These are phyloP conservation scores for Delitschia confertaspora DNA, from an alignment of 495 filamentous ascomycete genomes.

Conservation along the genomic window DNA sequence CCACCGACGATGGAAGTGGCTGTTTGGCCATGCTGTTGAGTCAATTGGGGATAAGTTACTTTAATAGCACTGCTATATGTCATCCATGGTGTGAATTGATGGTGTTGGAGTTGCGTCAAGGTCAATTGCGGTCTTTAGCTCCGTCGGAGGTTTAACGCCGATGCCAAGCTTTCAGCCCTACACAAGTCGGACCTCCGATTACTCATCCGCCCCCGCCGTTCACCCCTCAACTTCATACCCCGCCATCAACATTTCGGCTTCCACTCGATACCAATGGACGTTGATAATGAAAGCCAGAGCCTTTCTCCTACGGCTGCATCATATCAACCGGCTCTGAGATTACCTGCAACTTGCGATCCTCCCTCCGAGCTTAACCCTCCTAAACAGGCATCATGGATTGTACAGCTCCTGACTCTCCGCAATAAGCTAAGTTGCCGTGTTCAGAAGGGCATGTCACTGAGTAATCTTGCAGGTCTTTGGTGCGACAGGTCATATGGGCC, in stretches of 20 bases:
- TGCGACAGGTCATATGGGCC: conserved; percentile 91
- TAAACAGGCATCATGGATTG: conserved; percentile 31
- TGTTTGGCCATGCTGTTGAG: conserved; percentile 3
- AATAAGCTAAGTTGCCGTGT: background rate
- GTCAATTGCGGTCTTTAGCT: background rate
- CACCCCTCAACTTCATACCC: conserved; percentile 7
- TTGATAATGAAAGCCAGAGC: conserved; percentile 21
- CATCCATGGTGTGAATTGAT: too few relatives aligned
- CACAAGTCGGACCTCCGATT: too few relatives aligned
- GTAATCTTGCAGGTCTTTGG: conserved; percentile 62
- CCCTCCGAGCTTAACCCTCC: conserved; percentile 30
- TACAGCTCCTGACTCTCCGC: conserved; percentile 7
- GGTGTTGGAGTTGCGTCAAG: too few relatives aligned
- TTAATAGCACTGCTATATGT: too few relatives aligned
- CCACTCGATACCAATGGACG: conserved; percentile 15
- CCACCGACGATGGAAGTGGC: background rate
- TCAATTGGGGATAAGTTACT: background rate
- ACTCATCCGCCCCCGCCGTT: too few relatives aligned
- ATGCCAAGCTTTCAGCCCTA: background rate
- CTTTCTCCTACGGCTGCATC: conserved; percentile 25
- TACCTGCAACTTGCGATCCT: conserved; percentile 32
- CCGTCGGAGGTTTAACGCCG: background rate
- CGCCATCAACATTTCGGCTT: background rate
- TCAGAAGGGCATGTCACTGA: background rate
- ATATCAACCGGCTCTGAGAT: conserved; percentile 25